These are phyloP conservation scores for Pseudogymnoascus sp. DNA, from an alignment of 2,329 filamentous ascomycete genomes.

Conservation along the genomic window DNA sequence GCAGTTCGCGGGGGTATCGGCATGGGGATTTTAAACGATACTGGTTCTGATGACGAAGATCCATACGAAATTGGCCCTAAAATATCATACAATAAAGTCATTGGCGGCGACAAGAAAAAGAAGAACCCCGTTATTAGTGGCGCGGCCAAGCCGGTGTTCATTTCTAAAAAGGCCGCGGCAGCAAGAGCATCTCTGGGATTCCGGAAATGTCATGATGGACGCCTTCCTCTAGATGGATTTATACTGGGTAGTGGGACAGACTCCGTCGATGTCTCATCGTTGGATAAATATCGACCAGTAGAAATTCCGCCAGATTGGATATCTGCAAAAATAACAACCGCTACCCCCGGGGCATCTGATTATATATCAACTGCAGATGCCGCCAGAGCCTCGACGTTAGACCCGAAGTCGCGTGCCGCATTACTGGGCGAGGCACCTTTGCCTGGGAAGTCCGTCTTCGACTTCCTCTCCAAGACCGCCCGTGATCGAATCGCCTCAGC, in stretches of 20 bases:
- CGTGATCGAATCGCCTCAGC: constrained; percentile 68
- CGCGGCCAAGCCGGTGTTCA: constrained; percentile 66
- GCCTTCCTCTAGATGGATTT: constrained; percentile 73
- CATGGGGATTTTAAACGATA: constrained; percentile 84
- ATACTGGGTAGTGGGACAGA: constrained; percentile 52
- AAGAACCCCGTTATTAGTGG: constrained; percentile 51
- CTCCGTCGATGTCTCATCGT: constrained; percentile 34
- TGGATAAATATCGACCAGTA: constrained; percentile 52
- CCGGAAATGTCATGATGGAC: constrained; percentile 74
- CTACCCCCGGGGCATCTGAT: constrained; percentile 26
- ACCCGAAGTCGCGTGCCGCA: constrained; percentile 68
- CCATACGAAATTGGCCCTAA: constrained; percentile 86
- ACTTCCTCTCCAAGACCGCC: constrained; percentile 73
- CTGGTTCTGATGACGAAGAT: constrained; percentile 90
- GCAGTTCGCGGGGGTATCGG: constrained; percentile 62
- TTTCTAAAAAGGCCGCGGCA: constrained; percentile 54
- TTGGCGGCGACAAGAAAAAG: constrained; percentile 77
- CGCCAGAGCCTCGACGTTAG: constrained; percentile 66
- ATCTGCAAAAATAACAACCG: constrained; percentile 44
- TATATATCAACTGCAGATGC: constrained; percentile 68
- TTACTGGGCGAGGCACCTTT: constrained; percentile 73
- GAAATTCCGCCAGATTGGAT: constrained; percentile 67
- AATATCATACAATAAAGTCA: constrained; percentile 75
- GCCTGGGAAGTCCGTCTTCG: constrained; percentile 91
- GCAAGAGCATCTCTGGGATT: constrained; percentile 37